Conservation (phyloP, 148 eudicot genomes). For the Talinum fruticosum region DNA sequence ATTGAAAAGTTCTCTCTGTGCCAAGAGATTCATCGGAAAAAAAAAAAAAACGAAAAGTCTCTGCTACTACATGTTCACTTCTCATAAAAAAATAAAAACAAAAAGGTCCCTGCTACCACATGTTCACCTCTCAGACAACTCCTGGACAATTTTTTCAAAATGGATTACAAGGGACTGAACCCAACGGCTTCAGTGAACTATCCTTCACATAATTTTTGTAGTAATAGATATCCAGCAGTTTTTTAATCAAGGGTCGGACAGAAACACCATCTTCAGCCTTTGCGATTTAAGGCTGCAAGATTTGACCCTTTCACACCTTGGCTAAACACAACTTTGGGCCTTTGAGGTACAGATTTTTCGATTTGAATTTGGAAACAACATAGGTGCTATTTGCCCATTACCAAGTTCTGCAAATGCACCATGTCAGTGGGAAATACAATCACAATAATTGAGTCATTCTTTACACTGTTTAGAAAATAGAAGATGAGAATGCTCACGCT, state of each 20-base stretch:
- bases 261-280: neutral
- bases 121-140: neutral
- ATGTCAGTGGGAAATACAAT: neutral
- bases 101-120: neutral
- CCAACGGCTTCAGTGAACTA: neutral
- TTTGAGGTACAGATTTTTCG: neutral
- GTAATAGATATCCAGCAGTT: neutral
- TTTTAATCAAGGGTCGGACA: neutral
- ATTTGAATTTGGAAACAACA: neutral
- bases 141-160: neutral
- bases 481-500: too few species aligned
- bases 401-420: neutral
- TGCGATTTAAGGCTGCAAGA: neutral
- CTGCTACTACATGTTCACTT: neutral
- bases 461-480: too few species aligned
- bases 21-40: too few species aligned
- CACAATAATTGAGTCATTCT: neutral
- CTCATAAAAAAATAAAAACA: neutral
- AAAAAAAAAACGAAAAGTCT: neutral
- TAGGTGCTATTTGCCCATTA: neutral
- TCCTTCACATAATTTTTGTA: neutral
- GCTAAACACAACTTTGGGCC: neutral
- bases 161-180: neutral
- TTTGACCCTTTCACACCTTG: neutral
- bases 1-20: too few species aligned